Evolutionary conservation across 164 flowering plant species (phyloP), one percentile per base, ranked within the genome.

Genomic region (Aristolochia californica): DNA sequence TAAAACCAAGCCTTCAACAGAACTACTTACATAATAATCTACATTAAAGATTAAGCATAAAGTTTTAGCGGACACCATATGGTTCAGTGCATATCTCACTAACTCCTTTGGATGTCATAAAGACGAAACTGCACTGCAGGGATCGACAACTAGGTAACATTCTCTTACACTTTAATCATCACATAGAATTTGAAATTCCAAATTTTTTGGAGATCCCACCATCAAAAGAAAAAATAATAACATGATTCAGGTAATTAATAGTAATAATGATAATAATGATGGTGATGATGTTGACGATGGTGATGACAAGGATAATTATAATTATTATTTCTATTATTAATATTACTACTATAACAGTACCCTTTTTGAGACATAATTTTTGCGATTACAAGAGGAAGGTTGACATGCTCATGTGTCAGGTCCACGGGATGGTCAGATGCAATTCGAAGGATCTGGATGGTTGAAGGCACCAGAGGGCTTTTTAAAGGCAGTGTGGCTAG

Each of bases 111-210:
- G 95, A 91, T 76, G 97, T 91, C 45, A 68, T 91, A 66, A 91
- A 91, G 73, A 91, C 97, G 62, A 87, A 94, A 67, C 68, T 91
- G 73, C 97, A 91, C 88, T 91, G 18, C 97, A 91, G 62, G 97
- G 97, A 62, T 71, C 89, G 44, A 62, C 80, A 12, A 23, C 67
- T 45, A 81, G 91, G 97, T 90, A 82, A 57, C 43, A 55, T 13
- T 56, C 45, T 15, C 52, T 18, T 4, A 4, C 3, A 16, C 13
- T 45, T 8, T 34, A 34, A 34, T 12, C 10, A 12, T 34, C 40
- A 34, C 40, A 34, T n/a, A 34, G 1, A 34, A 5, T 34, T 34
- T 34, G 40, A 7, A 34, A 34, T 2, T 34, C 9, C 5, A 34
- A 34, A 8, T 5, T 34, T 8, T 8, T n/a, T n/a, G n/a, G n/a